Percentiles rank a stretch among this genome's conserved stretches.
Evolutionary conservation across 2,329 filamentous ascomycete species (phyloP).

Genomic region (Neofusicoccum ribis): DNA sequence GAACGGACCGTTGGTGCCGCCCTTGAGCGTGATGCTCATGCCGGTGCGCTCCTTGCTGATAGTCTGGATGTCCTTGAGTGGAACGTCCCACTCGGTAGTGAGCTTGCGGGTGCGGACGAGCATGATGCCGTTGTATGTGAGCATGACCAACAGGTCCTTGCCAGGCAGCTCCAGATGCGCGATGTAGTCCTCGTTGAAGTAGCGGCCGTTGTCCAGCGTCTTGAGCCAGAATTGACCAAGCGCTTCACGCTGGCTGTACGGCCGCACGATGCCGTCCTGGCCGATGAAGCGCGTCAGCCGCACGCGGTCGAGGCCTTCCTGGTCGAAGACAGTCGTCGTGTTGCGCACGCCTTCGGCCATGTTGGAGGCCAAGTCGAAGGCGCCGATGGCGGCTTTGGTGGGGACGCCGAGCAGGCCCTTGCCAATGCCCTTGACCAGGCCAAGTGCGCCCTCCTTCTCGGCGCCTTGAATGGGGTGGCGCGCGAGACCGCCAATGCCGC

Average conservation of each 20-base stretch:
- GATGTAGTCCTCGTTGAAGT: conserved; percentile 97
- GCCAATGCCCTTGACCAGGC: conserved; percentile 96
- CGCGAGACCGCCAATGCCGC: conserved; percentile 88
- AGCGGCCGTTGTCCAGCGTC: conserved; percentile 94
- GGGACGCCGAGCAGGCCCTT: conserved; percentile 93
- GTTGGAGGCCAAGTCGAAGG: conserved; percentile 95
- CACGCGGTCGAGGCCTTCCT: conserved; percentile 88
- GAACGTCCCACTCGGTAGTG: conserved; percentile 92
- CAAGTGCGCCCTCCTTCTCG: conserved; percentile 88
- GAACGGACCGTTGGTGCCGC: conserved; percentile 91
- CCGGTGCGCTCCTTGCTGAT: conserved; percentile 96
- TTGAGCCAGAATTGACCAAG: conserved; percentile 99
- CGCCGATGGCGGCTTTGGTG: conserved; percentile 94
- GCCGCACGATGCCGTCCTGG: conserved; percentile 87
- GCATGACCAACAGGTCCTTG: conserved; percentile 79
- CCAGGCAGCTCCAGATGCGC: conserved; percentile 89
- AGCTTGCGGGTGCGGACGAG: conserved; percentile 84
- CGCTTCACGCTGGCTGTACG: conserved; percentile 91
- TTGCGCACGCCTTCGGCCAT: conserved; percentile 97
- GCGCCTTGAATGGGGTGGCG: conserved; percentile 93
- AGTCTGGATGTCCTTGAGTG: conserved; percentile 92
- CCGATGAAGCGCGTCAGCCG: conserved; percentile 92
- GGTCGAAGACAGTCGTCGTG: conserved; percentile 97
- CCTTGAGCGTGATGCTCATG: conserved; percentile 82
- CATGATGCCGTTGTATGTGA: conserved; percentile 70